Base-by-base conservation (phyloP, 176 grass and related monocot species). In the Rhynchospora tenuis region DNA sequence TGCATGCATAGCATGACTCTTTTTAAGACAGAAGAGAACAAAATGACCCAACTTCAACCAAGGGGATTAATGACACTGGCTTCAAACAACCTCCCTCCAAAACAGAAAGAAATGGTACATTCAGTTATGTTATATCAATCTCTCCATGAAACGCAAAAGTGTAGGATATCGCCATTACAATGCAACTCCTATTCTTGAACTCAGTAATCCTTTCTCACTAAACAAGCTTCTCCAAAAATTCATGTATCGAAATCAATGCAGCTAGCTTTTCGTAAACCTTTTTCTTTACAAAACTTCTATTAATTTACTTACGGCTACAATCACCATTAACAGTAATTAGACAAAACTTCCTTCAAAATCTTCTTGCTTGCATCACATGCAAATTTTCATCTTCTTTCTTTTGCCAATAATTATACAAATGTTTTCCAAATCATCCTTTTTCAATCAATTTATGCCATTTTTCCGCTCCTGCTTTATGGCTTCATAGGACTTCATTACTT, bases 391-490 rank as follows among this genome's bases (percentile, higher is more conserved):
- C 33, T 38, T 38, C 56, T 17, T 33, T 19, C 28, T 64, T 64
- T 15, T 19, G 19, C 31, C 29, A 6, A 50, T 52, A 74, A 67
- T 52, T 27, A 54, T 17, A 52, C 0, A 22, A 7, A 65, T 51
- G 9, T 82, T 82, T 26, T 45, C 46, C 17, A 67, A 51, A 50
- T 65, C 24, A 82, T 46, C 7, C 46, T 59, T 54, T 10, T 15
- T 26, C 16, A 71, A 76, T 91, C 76, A 97, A 55, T 31, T 81
- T 26, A 13, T 44, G 0, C 69, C 86, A 83, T 79, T 93, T 90
- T 93, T 90, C 38, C 91, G 91, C 89, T 97, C 94, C 62, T 66
- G 59, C 78, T 97, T 97, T 78, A 97, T 97, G 86, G 94, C 91
- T 82, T 97, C 91, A 26, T 94, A 97, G 42, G 94, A 97, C 83